phyloP scores from a whole-genome alignment of 1,284 basidiomycete genomes.

The Pisolithus thermaeus region DNA sequence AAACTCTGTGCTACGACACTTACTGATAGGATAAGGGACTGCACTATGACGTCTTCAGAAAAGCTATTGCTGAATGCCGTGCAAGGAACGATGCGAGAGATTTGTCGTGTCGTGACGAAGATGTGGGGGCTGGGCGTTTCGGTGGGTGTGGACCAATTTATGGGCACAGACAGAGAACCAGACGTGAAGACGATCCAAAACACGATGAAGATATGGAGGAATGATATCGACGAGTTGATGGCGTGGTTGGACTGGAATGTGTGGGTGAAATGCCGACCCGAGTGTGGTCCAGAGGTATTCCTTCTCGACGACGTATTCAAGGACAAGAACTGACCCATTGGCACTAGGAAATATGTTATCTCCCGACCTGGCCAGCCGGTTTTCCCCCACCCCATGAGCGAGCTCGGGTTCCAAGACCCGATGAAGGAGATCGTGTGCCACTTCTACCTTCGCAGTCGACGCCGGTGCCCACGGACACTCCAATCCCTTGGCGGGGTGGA shows the following conservation, averaged over 20 bases:
- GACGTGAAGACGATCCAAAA: conserved; percentile 2
- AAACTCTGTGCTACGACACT: too few relatives aligned
- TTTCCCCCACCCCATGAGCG: conserved; percentile 2
- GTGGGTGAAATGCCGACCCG: conserved; percentile 35
- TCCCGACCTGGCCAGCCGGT: conserved; percentile 42
- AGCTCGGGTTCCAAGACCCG: neutral
- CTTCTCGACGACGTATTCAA: too few relatives aligned
- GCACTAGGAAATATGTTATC: conserved; percentile 39
- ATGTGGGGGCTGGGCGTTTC: conserved; percentile 39
- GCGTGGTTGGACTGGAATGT: conserved; percentile 38
- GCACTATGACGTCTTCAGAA: conserved; percentile 32
- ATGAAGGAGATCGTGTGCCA: too few relatives aligned
- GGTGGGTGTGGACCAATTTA: conserved; percentile 24
- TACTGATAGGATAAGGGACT: too few relatives aligned
- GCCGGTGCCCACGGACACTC: neutral
- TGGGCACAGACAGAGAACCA: conserved; percentile 1
- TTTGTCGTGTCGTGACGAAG: conserved; percentile 39
- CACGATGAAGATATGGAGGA: conserved; percentile 19
- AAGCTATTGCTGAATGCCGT: conserved; percentile 29
- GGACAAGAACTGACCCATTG: neutral
- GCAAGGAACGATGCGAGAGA: conserved; percentile 35
- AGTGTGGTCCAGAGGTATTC: conserved; percentile 29
- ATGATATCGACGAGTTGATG: conserved; percentile 27
- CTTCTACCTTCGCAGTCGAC: too few relatives aligned
- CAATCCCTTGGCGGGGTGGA: neutral